Evolutionary conservation across 2,329 filamentous ascomycete genomes (phyloP).

Genomic region (Lachnellula suecica): DNA sequence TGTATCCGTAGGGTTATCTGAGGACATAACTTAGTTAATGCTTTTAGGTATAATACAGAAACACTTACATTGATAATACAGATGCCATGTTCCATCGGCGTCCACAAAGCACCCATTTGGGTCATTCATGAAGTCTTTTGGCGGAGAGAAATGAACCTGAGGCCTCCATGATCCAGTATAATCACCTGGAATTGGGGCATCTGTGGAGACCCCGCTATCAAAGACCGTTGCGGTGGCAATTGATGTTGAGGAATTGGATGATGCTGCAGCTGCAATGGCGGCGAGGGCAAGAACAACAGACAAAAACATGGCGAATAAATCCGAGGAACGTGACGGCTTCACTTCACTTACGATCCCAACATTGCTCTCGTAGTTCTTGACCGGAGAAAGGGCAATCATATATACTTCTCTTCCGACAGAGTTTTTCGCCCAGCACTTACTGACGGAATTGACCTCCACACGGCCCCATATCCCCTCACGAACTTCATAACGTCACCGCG

Average conservation of each 20-base stretch:
- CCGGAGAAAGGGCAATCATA: background rate
- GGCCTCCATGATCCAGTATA: slow-evolving; percentile 36
- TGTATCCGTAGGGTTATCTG: slow-evolving; percentile 48
- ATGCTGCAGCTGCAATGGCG: slow-evolving; percentile 12
- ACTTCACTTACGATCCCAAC: background rate
- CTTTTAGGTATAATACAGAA: background rate
- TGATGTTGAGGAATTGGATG: slow-evolving; percentile 14
- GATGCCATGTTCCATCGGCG: slow-evolving; percentile 55
- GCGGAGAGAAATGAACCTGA: slow-evolving; percentile 56
- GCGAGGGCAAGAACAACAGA: slow-evolving; percentile 14
- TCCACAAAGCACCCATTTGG: slow-evolving; percentile 65
- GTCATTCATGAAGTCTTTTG: slow-evolving; percentile 57
- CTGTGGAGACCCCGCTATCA: slow-evolving; percentile 21
- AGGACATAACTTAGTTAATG: slow-evolving; percentile 4
- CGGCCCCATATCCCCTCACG: too few species aligned
- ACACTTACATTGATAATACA: slow-evolving; percentile 61
- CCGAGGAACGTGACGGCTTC: background rate
- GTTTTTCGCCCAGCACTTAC: background rate
- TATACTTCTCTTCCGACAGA: background rate
- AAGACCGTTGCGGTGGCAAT: slow-evolving; percentile 16
- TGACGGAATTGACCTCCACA: too few species aligned
- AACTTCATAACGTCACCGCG: too few species aligned
- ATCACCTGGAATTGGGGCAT: slow-evolving; percentile 22
- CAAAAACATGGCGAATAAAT: slow-evolving; percentile 9
- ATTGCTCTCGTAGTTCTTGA: background rate